A percentile compares a stretch with the other conserved stretches of the same genome.
Evolutionary conservation across 2,329 filamentous ascomycete genomes (phyloP).

Genomic region (Aspergillus brunneoviolaceus): DNA sequence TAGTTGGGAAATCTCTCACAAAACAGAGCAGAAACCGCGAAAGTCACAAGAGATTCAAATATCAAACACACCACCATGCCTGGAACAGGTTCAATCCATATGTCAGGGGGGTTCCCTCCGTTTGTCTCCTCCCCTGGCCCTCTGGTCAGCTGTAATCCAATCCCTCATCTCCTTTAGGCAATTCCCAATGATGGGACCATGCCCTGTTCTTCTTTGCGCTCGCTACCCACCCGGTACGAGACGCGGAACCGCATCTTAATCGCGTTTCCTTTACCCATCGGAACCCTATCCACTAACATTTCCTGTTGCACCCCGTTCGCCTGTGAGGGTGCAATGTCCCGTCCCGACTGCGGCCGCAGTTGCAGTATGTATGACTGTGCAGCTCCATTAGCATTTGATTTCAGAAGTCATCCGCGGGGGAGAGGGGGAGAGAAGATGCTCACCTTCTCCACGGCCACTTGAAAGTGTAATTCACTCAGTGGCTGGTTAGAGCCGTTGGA

Average conservation of each 20-base stretch:
- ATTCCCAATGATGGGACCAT: slow-evolving; percentile 79
- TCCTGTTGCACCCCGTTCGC: slow-evolving; percentile 78
- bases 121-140: not conserved
- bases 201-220: slow-evolving; percentile 73
- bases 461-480: slow-evolving; percentile 80
- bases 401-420: not conserved
- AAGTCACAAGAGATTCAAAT: not conserved
- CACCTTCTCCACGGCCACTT: slow-evolving; percentile 92
- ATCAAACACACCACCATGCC: not conserved
- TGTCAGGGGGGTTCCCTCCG: not conserved
- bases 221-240: slow-evolving; percentile 68
- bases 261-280: slow-evolving; percentile 69
- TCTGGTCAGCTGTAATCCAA: not conserved
- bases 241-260: slow-evolving; percentile 90
- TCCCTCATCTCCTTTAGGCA: slow-evolving; percentile 46
- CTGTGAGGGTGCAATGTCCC: slow-evolving; percentile 68
- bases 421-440: not conserved
- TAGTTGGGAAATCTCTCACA: slow-evolving; percentile 1
- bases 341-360: slow-evolving; percentile 81
- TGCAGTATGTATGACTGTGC: slow-evolving; percentile 73
- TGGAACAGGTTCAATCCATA: not conserved
- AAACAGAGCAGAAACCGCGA: not conserved
- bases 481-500: slow-evolving; percentile 73
- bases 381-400: not conserved
- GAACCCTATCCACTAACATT: slow-evolving; percentile 74